Base-by-base conservation (phyloP, 140 eudicot species). In the Eryngium alpinum region DNA sequence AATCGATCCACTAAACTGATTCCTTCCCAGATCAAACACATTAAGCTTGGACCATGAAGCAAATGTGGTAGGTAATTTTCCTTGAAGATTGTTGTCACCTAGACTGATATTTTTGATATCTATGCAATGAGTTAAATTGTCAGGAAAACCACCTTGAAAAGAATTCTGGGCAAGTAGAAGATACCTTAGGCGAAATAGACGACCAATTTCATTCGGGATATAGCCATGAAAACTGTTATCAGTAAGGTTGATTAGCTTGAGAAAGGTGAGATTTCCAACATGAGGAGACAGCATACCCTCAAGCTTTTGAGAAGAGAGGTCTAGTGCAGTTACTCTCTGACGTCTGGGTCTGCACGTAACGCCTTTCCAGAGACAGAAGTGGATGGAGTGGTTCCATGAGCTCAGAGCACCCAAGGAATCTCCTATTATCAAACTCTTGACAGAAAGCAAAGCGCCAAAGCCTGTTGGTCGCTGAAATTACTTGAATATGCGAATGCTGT, bases 321-420 rank as follows among this genome's bases (percentile, higher is more conserved):
- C 14, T 4, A 75, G 63, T 32, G 32, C 63, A 1, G 79, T 75
- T 13, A 50, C 79, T 12, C 79, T 44, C 6, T 75, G 79, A 11
- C 28, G 79, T 19, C 27, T 69, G 9, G 14, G 53, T 3, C 44
- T 6, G 71, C 81, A 77, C 29, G 17, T 24, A 59, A 77, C 33
- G 25, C 81, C 70, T 9, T 31, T 38, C 81, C 81, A 77, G 33
- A 2, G 13, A 62, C 79, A 75, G 22, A 75, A 75, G 33, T 75
- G 79, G 16, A 11, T 28, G 27, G 66, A 75, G 13, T 22, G 24
- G 33, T 75, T 75, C 79, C 79, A 75, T 13, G 79, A 75, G n/a
- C 17, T 75, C 0, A 75, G 59, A 6, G 24, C 79, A 14, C 51
- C 33, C 22, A 11, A 50, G 13, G 66, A 65, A 53, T 53, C 60